phyloP scores from a whole-genome alignment of 2,329 filamentous ascomycete species.

The Fusarium penzigii region DNA sequence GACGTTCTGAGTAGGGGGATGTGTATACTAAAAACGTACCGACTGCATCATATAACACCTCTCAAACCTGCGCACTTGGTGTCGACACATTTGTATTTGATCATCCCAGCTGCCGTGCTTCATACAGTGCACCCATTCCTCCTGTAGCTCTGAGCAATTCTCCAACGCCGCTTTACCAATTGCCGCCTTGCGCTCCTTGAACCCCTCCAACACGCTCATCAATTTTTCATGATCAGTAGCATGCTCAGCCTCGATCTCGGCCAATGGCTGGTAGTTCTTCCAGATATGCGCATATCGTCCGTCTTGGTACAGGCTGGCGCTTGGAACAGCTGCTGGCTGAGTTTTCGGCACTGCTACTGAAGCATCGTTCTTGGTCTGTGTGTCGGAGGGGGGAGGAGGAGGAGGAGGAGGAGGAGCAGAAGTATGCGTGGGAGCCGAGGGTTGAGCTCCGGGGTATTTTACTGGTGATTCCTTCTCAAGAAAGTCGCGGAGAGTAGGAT shows the following conservation, averaged over 20 bases:
- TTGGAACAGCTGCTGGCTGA: constrained; percentile 41
- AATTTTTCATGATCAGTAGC: constrained; percentile 81
- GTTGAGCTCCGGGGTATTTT: constrained; percentile 54
- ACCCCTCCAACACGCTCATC: constrained; percentile 76
- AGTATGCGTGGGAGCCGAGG: constrained; percentile 11
- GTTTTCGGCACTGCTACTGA: constrained; percentile 17
- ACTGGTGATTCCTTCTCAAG: constrained; percentile 79
- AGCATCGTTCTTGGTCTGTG: constrained; percentile 9
- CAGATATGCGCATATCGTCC: constrained; percentile 81
- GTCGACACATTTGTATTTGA: constrained; percentile 76
- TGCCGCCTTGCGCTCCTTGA: constrained; percentile 76
- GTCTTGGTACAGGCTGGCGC: constrained; percentile 57
- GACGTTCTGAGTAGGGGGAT: background rate
- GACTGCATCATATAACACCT: constrained; percentile 88
- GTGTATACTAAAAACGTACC: constrained; percentile 45
- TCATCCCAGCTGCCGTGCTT: constrained; percentile 66
- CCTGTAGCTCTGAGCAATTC: constrained; percentile 88
- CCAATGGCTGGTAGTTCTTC: constrained; percentile 82
- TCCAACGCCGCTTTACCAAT: constrained; percentile 84
- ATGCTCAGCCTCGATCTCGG: constrained; percentile 66
- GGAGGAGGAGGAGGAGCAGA: background rate
- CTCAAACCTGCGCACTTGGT: constrained; percentile 76
- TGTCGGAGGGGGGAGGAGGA: constrained; percentile 7
- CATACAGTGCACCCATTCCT: constrained; percentile 83
- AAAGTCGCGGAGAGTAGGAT: constrained; percentile 81